These are phyloP conservation scores for Canavalia ensiformis DNA, from an alignment of 306 rosid species.

Conservation along the genomic window DNA sequence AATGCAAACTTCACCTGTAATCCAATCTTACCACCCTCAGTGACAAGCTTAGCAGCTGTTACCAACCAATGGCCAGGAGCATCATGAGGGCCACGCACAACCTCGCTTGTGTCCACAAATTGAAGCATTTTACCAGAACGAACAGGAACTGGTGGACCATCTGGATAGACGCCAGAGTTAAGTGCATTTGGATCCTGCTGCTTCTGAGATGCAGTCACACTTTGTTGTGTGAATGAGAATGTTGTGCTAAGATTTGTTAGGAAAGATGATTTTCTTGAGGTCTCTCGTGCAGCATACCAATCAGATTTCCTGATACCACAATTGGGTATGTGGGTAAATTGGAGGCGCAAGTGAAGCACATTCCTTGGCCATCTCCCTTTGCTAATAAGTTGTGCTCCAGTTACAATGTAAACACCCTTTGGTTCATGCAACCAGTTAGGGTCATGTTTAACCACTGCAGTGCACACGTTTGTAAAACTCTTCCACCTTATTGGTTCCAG, in stretches of 20 bases:
- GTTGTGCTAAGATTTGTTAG: conserved; percentile 78
- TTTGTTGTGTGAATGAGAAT: conserved; percentile 77
- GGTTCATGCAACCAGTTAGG: conserved; percentile 73
- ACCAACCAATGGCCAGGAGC: conserved; percentile 89
- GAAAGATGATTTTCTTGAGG: conserved; percentile 71
- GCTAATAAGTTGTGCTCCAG: conserved; percentile 80
- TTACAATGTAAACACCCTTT: conserved; percentile 75
- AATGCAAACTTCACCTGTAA: conserved; percentile 84
- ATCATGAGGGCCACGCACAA: conserved; percentile 77
- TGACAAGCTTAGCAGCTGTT: conserved; percentile 79
- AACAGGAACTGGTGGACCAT: conserved; percentile 74
- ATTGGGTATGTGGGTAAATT: conserved; percentile 64
- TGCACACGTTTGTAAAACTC: conserved; percentile 77
- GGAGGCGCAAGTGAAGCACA: conserved; percentile 78
- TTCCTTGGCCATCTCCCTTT: conserved; percentile 84
- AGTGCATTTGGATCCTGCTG: conserved; percentile 71
- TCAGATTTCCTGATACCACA: conserved; percentile 70
- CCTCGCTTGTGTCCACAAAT: conserved; percentile 77
- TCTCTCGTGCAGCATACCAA: conserved; percentile 72
- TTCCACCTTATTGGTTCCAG: conserved; percentile 80
- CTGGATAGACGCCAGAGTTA: conserved; percentile 79
- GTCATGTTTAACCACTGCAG: conserved; percentile 70
- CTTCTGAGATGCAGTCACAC: conserved; percentile 55
- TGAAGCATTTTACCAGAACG: conserved; percentile 67
- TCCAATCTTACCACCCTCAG: conserved; percentile 74